Base-by-base conservation (phyloP, 495 filamentous ascomycete species). In the Neurospora discreta region DNA sequence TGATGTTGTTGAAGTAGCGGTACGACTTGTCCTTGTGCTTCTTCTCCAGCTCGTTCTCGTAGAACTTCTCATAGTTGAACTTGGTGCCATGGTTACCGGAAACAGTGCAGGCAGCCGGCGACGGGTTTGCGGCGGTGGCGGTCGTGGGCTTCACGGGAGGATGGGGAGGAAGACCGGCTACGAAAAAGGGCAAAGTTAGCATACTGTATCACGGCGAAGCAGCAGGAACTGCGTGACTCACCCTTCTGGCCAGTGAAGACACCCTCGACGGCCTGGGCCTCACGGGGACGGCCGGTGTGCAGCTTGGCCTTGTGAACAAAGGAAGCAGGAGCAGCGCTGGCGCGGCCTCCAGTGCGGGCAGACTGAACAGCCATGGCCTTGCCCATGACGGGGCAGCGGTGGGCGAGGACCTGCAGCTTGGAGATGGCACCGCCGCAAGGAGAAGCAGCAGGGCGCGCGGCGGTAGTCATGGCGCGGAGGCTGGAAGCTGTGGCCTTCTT, bases 1-100 rank as follows among this genome's bases (percentile, higher is more conserved):
- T 99, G 89, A 99, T 99, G 85, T 99, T 99, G 86, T 99, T 99
- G 88, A 99, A 99, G 85, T 99, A 98, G 76, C 95, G 93, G 85
- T 99, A 99, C 43, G 93, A 97, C 84, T 97, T 98, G 86, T 99
- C 96, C 85, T 97, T 94, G 88, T 97, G 96, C 83, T 99, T 99
- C 89, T 97, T 98, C 75, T 96, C 93, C 72, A 99, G 83, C 79
- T 99, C 95, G 46, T 81, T 81, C 42, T 90, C 79, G 83, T 98
- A 99, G 85, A 98, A 99, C 68, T 79, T 90, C 75, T 97, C 88
- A 75, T 99, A 99, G 81, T 98, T 85, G 81, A 97, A 98, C 73
- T 89, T 92, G 68, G 81, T 80, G 69, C 76, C 75, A 44, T 78
- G 74, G 68, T 78, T 77, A 60, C 69, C 72, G 18, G 75, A 74